Base-by-base conservation (phyloP, 2,329 filamentous ascomycete species). In the Decorospora gaudefroyi region DNA sequence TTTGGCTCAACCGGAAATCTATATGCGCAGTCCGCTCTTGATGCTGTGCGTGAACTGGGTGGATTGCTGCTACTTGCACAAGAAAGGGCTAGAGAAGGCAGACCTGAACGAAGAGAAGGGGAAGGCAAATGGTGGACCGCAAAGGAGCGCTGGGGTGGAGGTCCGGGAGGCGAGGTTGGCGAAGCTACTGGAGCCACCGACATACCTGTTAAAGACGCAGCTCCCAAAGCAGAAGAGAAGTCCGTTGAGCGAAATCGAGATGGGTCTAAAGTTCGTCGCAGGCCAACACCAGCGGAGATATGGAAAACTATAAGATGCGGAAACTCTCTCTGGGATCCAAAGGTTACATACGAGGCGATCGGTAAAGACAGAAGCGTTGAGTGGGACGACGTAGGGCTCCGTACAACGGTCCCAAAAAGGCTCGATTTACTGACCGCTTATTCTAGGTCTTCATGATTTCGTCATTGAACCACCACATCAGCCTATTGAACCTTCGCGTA, bases 111-210 rank as follows among this genome's bases (percentile, higher is more conserved):
- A 34, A 74, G 67, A 37, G 74, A 78, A 3, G 79, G 80, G 1
- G 76, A 80, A 52, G 78, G 78, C 3, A 75, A 80, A 57, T 85
- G 82, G 82, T 85, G 80, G 79, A 78, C 80, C 2, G 75, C 69
- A 2, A 73, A 68, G 37, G 74, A 77, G 17, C 74, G 82, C 39
- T 84, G 80, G 74, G 81, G 82, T 37, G 81, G 80, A 16, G 76
- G 75, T 9, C 61, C 66, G n/a, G 75, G 75, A 12, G 73, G 71
- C 25, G 73, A 76, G 44, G 62, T 73, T 12, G 72, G 69, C 32
- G 65, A 71, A 42, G 62, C 53, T 38, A 52, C 37, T 7, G 57
- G 55, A 35, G 43, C 55, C 7, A 63, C 49, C 28, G 61, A 66
- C 35, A 51, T 42, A 7, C 48, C 51, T 11, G 46, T 59, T 10